Base-by-base conservation (phyloP, 108 stramenopile species). In the Poteriospumella lacustris region DNA sequence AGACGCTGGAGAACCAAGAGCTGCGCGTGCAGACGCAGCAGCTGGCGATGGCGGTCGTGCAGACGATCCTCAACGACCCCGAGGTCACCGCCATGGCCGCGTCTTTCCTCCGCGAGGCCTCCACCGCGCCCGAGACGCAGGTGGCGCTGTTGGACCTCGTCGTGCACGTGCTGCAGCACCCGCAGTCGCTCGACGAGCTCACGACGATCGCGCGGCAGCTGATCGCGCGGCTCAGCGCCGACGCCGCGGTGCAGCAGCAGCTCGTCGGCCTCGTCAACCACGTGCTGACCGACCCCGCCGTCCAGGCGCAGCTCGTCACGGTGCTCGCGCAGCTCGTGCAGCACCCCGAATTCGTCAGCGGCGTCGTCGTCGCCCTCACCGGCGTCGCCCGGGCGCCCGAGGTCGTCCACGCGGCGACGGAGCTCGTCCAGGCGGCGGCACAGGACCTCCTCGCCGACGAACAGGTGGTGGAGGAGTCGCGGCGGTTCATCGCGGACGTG, bases 21-120 rank as follows among this genome's bases (percentile, higher is more conserved):
- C 28, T 73, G 44, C 26, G 36, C 9, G 36, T 73, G 9, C 70
- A 73, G 41, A 73, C 70, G 31, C 70, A 73, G 42, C 31, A 73
- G 41, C 42, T 73, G 28, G 70, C 70, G 9, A 38, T 38, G 33
- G 70, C 70, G 12, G 70, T 73, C 15, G 70, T 73, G 33, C 70
- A 73, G 31, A 73, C 70, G 9, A 56, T 73, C 9, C 41, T 73
- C 15, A 73, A 73, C 31, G 70, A 73, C 42, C 26, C 26, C 26
- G 70, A 73, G 15, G 42, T 73, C 24, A 73, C 70, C 12, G 70
- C 70, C 3, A n/a, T 33, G 38, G 70, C 70, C 36, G 70, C 70
- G 9, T 9, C 70, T 52, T 73, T 73, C 47, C 31, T 73, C n/a
- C 38, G 33, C 26, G 70, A 73, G 42, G 70, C 70, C 42, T 73